Percentiles rank a stretch among this genome's conserved stretches.
Conservation (phyloP, 2,329 filamentous ascomycete genomes). For the Penicillium oxalicum region DNA sequence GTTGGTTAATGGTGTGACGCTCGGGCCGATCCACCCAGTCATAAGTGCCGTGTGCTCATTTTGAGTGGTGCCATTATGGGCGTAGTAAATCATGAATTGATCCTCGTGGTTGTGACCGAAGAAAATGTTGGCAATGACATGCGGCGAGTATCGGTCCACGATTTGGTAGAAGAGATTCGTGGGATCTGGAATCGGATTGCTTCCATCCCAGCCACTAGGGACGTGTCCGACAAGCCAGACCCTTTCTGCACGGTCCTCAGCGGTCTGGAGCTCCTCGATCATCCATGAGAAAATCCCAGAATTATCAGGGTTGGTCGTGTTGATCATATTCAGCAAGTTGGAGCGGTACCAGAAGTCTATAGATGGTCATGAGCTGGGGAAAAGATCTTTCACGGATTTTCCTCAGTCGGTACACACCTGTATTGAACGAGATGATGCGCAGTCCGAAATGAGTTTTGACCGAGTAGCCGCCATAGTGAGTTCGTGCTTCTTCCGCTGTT, state of each 20-base stretch:
- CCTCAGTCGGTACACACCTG: slow-evolving; percentile 38
- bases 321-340: slow-evolving; percentile 49
- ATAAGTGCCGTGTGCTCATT: slow-evolving; percentile 41
- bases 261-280: slow-evolving; percentile 48
- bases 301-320: slow-evolving; percentile 47
- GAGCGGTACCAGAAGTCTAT: slow-evolving; percentile 25
- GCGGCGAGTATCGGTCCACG: slow-evolving; percentile 49
- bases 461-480: slow-evolving; percentile 53
- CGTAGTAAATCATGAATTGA: slow-evolving; percentile 50
- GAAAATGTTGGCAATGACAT: slow-evolving; percentile 51
- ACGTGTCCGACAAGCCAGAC: slow-evolving; percentile 54
- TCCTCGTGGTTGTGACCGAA: slow-evolving; percentile 54
- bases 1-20: slow-evolving; percentile 50
- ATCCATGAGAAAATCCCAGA: slow-evolving; percentile 47
- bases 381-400: not conserved
- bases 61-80: slow-evolving; percentile 46
- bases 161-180: slow-evolving; percentile 52
- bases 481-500: slow-evolving; percentile 43
- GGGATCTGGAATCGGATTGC: slow-evolving; percentile 50
- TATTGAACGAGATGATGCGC: slow-evolving; percentile 50
- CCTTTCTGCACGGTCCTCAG: slow-evolving; percentile 48
- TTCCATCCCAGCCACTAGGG: slow-evolving; percentile 52
- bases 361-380: not conserved
- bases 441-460: slow-evolving; percentile 50
- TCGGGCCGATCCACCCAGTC: slow-evolving; percentile 49